Conservation (phyloP, 2,329 filamentous ascomycete genomes). For the Cordyceps cateniannulata region DNA sequence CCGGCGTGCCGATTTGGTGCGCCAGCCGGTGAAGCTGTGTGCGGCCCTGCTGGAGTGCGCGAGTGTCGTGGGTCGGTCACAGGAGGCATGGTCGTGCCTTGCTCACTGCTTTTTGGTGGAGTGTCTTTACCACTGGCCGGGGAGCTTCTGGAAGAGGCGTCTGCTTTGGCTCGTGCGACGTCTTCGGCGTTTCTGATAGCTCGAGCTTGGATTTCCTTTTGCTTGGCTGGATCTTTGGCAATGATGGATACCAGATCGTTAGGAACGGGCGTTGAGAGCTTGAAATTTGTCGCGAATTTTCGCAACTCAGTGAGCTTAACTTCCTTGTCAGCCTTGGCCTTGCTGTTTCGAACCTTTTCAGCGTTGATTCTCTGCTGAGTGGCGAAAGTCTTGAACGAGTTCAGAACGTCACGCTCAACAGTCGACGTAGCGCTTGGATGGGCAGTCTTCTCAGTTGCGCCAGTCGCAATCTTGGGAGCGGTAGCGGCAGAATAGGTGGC, state of each 20-base stretch:
- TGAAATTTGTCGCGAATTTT: conserved; percentile 92
- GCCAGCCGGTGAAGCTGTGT: conserved; percentile 23
- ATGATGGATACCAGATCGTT: conserved; percentile 89
- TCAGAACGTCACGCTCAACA: conserved; percentile 55
- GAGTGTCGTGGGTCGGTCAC: conserved; percentile 23
- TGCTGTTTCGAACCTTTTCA: conserved; percentile 50
- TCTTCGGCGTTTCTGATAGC: conserved; percentile 70
- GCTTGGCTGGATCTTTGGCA: conserved; percentile 92
- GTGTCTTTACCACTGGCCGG: conserved; percentile 29
- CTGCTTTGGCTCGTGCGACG: conserved; percentile 48
- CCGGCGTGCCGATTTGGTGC: conserved; percentile 38
- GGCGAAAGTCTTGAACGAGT: conserved; percentile 59
- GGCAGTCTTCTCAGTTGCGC: conserved; percentile 31
- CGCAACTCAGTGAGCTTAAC: conserved; percentile 90
- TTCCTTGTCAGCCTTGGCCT: conserved; percentile 71
- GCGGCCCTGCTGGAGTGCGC: conserved; percentile 29
- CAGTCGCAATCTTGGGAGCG: conserved; percentile 18
- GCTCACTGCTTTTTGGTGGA: conserved; percentile 39
- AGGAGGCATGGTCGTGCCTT: conserved; percentile 25
- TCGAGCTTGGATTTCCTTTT: conserved; percentile 86
- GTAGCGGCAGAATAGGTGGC: conserved; percentile 21
- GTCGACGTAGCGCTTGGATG: conserved; percentile 51
- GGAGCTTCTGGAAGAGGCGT: conserved; percentile 19
- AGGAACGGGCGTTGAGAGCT: conserved; percentile 87
- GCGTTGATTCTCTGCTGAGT: conserved; percentile 47